A percentile compares a stretch with the other conserved stretches of the same genome.
Conservation (phyloP, 306 rosid species). For the Vigna radiata region DNA sequence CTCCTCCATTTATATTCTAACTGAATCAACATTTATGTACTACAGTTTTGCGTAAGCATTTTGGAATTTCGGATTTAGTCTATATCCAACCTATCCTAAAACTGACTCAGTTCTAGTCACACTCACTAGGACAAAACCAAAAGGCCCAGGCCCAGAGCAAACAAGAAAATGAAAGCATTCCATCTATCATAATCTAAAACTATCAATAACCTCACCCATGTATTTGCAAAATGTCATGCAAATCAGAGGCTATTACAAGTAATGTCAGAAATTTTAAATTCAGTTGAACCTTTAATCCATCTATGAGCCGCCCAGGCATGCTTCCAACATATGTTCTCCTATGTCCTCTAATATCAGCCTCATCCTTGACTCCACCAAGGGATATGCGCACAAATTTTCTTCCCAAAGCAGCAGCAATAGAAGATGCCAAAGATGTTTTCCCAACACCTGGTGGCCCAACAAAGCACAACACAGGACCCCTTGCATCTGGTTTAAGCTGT, state of each 20-base stretch:
- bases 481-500: slow-evolving; percentile 99
- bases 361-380: slow-evolving; percentile 99
- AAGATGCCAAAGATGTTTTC: slow-evolving; percentile 98
- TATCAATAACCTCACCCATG: slow-evolving; percentile 10
- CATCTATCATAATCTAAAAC: slow-evolving; percentile 18
- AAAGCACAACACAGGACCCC: slow-evolving; percentile 99
- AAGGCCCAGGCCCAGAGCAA: neutral
- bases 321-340: slow-evolving; percentile 99
- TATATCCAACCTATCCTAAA: slow-evolving; percentile 19
- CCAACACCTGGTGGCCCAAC: slow-evolving; percentile 99
- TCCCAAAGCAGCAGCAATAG: slow-evolving; percentile 97
- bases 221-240: slow-evolving; percentile 33
- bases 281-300: slow-evolving; percentile 82
- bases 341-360: slow-evolving; percentile 99
- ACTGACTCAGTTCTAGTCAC: slow-evolving; percentile 27
- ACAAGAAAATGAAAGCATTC: slow-evolving; percentile 34
- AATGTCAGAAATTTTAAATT: slow-evolving; percentile 27
- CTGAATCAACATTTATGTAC: slow-evolving; percentile 24
- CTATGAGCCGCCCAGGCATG: slow-evolving; percentile 99
- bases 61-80: slow-evolving; percentile 25
- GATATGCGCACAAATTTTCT: slow-evolving; percentile 96
- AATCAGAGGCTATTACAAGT: slow-evolving; percentile 27
- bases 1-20: slow-evolving; percentile 25
- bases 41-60: slow-evolving; percentile 6
- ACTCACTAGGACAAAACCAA: slow-evolving; percentile 34